These are phyloP conservation scores for Anisodus acutangulus DNA, from an alignment of 257 asterid species.

Conservation along the genomic window DNA sequence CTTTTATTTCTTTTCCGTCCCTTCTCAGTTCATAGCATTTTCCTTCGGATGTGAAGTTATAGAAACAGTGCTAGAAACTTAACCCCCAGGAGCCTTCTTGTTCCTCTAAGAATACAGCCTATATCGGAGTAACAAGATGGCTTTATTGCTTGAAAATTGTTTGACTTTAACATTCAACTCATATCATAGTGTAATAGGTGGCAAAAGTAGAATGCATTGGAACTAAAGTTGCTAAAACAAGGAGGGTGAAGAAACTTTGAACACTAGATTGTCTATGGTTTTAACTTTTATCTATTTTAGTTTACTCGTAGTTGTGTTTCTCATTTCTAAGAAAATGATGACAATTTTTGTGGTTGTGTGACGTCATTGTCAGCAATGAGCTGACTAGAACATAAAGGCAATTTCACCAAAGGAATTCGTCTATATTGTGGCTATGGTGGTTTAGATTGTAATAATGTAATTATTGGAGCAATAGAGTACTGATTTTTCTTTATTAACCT, in stretches of 20 bases:
- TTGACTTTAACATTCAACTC: neutral
- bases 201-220: neutral
- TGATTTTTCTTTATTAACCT: constrained; percentile 23
- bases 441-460: neutral
- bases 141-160: neutral
- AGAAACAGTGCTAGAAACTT: neutral
- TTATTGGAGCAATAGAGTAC: neutral
- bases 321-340: neutral
- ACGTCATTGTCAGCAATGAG: neutral
- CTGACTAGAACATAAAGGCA: neutral
- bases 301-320: neutral
- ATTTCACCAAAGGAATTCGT: neutral
- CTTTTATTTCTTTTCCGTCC: neutral
- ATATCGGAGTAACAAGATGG: neutral
- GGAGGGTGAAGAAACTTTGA: neutral
- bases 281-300: neutral
- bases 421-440: constrained; percentile 6
- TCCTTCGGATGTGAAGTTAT: neutral
- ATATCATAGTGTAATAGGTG: neutral
- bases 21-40: neutral
- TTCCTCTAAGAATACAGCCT: neutral
- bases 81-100: neutral
- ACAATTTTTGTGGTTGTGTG: neutral
- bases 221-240: neutral
- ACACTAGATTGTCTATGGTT: neutral